Conservation (phyloP, 108 stramenopile genomes). For the Fistulifera solaris region DNA sequence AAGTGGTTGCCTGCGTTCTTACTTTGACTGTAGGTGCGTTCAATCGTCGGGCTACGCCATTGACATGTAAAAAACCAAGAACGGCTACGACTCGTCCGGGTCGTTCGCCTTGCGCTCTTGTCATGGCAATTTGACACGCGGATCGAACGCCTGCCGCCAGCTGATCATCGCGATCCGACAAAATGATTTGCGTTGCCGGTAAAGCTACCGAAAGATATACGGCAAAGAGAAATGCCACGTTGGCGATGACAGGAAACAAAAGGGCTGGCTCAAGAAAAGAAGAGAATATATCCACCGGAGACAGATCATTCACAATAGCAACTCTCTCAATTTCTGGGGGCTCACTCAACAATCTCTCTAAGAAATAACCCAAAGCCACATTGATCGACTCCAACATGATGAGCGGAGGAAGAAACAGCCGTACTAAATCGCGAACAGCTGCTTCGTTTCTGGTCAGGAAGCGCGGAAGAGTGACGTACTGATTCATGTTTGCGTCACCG, state of each 20-base stretch:
- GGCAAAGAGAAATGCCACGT: constrained; percentile 4
- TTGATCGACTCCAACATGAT: constrained; percentile 8
- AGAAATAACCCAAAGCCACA: background rate
- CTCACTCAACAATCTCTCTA: no score
- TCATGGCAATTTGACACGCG: constrained; percentile 18
- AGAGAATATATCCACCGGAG: background rate
- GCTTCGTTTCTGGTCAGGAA: constrained; percentile 20
- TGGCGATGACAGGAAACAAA: constrained; percentile 8
- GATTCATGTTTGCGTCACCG: constrained; percentile 1
- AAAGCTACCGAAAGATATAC: constrained; percentile 16
- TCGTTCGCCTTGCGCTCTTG: background rate
- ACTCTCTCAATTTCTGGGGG: no score
- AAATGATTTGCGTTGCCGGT: constrained; percentile 20
- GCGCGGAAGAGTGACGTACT: constrained; percentile 14
- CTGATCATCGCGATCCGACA: constrained; percentile 32
- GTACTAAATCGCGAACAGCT: constrained; percentile 20
- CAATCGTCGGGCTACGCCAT: constrained; percentile 32
- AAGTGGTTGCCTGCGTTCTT: no score
- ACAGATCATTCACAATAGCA: background rate
- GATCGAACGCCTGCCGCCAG: constrained; percentile 22
- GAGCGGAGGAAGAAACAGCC: constrained; percentile 21
- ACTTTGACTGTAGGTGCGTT: background rate
- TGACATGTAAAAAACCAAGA: constrained; percentile 36
- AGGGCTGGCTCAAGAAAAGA: background rate
- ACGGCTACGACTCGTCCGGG: constrained; percentile 35